Conservation (phyloP, 2,329 filamentous ascomycete species). For the Myriosclerotinia duriaeana region DNA sequence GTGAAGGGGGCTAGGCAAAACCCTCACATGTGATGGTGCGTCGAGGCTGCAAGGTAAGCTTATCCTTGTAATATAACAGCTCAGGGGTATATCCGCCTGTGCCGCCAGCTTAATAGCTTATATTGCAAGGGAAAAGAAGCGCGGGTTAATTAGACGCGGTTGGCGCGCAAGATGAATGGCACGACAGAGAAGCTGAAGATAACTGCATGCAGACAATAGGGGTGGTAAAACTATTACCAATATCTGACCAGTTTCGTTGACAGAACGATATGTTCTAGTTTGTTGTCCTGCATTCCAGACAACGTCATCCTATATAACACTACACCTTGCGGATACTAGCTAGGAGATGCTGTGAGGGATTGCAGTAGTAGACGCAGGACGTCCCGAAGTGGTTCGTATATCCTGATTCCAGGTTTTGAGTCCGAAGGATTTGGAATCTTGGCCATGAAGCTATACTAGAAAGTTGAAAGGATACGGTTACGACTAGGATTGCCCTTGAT, state of each 20-base stretch:
- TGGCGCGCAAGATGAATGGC: conserved; percentile 15
- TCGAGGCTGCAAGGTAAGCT: conserved; percentile 10
- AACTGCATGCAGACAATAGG: conserved; percentile 9
- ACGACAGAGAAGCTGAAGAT: conserved; percentile 16
- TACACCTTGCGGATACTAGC: not conserved
- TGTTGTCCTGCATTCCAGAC: not conserved
- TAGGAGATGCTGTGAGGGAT: conserved; percentile 5
- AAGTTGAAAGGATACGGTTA: not conserved
- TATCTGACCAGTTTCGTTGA: not conserved
- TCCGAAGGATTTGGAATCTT: conserved; percentile 10
- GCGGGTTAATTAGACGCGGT: conserved; percentile 22
- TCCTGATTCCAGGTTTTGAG: not conserved
- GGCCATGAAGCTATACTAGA: not conserved
- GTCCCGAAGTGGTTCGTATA: not conserved
- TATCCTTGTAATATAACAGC: not conserved
- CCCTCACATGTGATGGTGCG: not conserved
- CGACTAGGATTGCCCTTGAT: conserved; percentile 4
- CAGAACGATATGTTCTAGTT: not conserved
- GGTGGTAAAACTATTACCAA: conserved; percentile 1
- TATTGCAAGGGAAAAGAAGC: not conserved
- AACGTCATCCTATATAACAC: conserved; percentile 9
- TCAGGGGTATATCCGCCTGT: conserved; percentile 12
- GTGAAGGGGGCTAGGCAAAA: not conserved
- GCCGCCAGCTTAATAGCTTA: conserved; percentile 9
- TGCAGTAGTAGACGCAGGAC: not conserved